phyloP scores from a whole-genome alignment of 306 rosid genomes.

The Urtica urens region DNA sequence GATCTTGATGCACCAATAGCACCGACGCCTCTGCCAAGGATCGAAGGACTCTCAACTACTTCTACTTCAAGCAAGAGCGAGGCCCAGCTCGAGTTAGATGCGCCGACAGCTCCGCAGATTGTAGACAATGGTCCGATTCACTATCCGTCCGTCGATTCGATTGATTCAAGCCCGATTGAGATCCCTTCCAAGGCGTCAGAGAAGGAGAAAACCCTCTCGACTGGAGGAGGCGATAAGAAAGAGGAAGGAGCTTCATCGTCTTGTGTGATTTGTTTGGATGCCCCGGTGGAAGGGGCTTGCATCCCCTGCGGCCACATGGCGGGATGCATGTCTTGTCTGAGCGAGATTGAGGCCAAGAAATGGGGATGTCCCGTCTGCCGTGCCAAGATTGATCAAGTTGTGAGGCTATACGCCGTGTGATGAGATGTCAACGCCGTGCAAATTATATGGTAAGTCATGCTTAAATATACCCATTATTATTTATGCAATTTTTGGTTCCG shows the following conservation, averaged over 20 bases:
- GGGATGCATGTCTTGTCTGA: constrained; percentile 95
- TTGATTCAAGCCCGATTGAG: constrained; percentile 50
- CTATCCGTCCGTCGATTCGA: constrained; percentile 77
- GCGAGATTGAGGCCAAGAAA: constrained; percentile 68
- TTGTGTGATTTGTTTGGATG: constrained; percentile 88
- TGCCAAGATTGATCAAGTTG: constrained; percentile 64
- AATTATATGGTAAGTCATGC: too few relatives aligned
- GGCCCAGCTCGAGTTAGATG: constrained; percentile 17
- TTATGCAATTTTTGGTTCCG: too few relatives aligned
- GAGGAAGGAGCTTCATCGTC: constrained; percentile 39
- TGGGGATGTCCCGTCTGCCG: constrained; percentile 99
- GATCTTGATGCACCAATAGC: constrained; percentile 26
- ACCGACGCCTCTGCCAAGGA: constrained; percentile 10
- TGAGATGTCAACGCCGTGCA: too few relatives aligned
- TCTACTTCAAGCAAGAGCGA: constrained; percentile 20
- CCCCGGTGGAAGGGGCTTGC: constrained; percentile 94
- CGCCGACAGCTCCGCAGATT: constrained; percentile 53
- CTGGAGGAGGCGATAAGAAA: constrained; percentile 18
- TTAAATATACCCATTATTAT: too few relatives aligned
- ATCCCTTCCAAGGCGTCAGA: constrained; percentile 30
- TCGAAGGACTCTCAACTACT: constrained; percentile 24
- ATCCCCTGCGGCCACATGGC: constrained; percentile 99
- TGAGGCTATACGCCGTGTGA: constrained; percentile 77
- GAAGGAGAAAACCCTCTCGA: constrained; percentile 18
- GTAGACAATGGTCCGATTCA: constrained; percentile 40